phyloP scores from a whole-genome alignment of 176 grass and related monocot species.

The Zoysia japonica region DNA sequence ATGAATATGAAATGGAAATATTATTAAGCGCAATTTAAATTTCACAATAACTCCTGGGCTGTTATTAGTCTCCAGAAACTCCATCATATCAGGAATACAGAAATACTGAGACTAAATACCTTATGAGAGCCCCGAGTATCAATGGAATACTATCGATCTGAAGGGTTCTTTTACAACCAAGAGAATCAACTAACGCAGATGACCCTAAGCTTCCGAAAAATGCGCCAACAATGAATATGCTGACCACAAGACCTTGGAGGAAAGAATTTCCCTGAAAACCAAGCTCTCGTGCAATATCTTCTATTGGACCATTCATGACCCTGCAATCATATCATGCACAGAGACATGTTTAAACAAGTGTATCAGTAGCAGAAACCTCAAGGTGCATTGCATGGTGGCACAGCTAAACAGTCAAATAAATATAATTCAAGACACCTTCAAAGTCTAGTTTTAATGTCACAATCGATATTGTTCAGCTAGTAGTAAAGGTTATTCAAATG shows the following conservation, averaged over 20 bases:
- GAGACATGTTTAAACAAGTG: not conserved
- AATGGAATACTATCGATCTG: slow-evolving; percentile 83
- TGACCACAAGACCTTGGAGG: slow-evolving; percentile 94
- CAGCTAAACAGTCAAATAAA: slow-evolving; percentile 8
- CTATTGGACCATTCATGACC: slow-evolving; percentile 98
- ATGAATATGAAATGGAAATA: slow-evolving; percentile 25
- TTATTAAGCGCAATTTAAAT: slow-evolving; percentile 1
- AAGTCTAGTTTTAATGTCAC: slow-evolving; percentile 12
- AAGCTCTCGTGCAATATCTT: slow-evolving; percentile 86
- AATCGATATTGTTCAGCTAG: slow-evolving; percentile 10
- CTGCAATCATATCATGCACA: slow-evolving; percentile 52
- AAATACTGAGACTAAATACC: slow-evolving; percentile 51
- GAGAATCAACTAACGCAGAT: slow-evolving; percentile 76
- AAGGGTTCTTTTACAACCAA: slow-evolving; percentile 90
- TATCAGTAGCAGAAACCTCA: slow-evolving; percentile 10
- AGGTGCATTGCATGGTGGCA: not conserved
- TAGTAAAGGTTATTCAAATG: not conserved
- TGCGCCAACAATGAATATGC: slow-evolving; percentile 95
- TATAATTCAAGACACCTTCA: slow-evolving; percentile 6
- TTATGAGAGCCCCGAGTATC: slow-evolving; percentile 84
- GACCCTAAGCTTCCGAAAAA: slow-evolving; percentile 86
- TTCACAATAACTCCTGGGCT: slow-evolving; percentile 13
- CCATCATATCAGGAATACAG: slow-evolving; percentile 16
- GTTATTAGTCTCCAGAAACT: slow-evolving; percentile 16
- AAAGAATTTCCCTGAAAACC: slow-evolving; percentile 91